These are phyloP conservation scores for Amanita rubescens DNA, from an alignment of 768 basidiomycete genomes.

Conservation along the genomic window DNA sequence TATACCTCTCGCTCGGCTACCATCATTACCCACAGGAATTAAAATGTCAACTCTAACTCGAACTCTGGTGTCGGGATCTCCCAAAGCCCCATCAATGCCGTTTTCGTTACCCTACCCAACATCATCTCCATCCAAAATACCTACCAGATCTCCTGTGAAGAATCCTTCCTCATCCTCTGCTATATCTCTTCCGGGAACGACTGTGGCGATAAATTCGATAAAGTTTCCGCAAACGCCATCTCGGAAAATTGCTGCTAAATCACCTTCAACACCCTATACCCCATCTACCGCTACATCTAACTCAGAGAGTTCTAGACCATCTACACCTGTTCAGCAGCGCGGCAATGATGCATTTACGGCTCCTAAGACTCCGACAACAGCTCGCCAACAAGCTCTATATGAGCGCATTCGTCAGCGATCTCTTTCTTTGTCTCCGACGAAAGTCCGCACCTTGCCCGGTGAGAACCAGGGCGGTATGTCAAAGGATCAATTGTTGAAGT, in stretches of 20 bases:
- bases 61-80: constrained; percentile 65
- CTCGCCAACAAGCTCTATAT: constrained; percentile 72
- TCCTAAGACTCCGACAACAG: constrained; percentile 63
- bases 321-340: constrained; percentile 60
- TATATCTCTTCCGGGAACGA: constrained; percentile 30
- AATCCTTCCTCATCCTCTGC: constrained; percentile 42
- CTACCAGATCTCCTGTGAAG: constrained; percentile 35
- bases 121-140: constrained; percentile 30
- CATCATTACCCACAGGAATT: constrained; percentile 40
- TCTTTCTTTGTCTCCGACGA: constrained; percentile 59
- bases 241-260: constrained; percentile 32
- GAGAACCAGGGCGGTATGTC: constrained; percentile 42
- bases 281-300: constrained; percentile 29
- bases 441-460: constrained; percentile 30
- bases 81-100: constrained; percentile 44
- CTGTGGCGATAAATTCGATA: constrained; percentile 40
- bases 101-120: constrained; percentile 34
- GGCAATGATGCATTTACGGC: constrained; percentile 47
- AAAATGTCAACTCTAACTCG: constrained; percentile 67
- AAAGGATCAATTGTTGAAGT: constrained; percentile 59
- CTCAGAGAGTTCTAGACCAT: constrained; percentile 37
- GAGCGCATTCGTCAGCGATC: constrained; percentile 75
- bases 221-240: constrained; percentile 65
- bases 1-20: constrained; percentile 61
- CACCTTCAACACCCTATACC: constrained; percentile 39